Conservation (phyloP, 2,329 filamentous ascomycete genomes). For the Drechslera avenae region DNA sequence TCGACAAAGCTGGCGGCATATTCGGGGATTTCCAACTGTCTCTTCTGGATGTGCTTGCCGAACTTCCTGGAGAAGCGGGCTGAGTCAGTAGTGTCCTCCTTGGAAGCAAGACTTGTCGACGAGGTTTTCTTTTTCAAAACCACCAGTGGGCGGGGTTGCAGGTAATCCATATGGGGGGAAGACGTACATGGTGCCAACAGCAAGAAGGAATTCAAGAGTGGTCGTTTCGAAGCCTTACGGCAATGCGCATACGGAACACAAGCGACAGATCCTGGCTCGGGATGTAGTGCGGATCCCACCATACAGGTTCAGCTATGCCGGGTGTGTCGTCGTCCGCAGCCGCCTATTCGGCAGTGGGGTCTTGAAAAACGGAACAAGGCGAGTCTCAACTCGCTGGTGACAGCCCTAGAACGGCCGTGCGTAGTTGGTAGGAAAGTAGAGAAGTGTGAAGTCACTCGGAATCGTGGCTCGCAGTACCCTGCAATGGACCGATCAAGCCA, state of each 20-base stretch:
- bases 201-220: conserved; percentile 27
- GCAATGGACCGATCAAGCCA: conserved; percentile 27
- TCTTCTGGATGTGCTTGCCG: conserved; percentile 98
- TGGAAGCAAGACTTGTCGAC: conserved; percentile 44
- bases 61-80: conserved; percentile 79
- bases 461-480: conserved; percentile 28
- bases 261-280: conserved; percentile 35
- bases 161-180: conserved; percentile 42
- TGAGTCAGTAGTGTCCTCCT: conserved; percentile 47
- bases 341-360: conserved; percentile 36
- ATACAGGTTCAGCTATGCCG: conserved; percentile 38
- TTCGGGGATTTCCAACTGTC: conserved; percentile 97
- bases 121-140: conserved; percentile 42
- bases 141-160: conserved; percentile 35
- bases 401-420: conserved; percentile 34
- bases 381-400: conserved; percentile 26
- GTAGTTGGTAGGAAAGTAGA: conserved; percentile 33
- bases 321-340: conserved; percentile 35
- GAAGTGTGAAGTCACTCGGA: conserved; percentile 37
- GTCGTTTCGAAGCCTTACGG: conserved; percentile 25
- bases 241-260: conserved; percentile 36
- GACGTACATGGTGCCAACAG: conserved; percentile 47
- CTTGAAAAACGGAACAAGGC: conserved; percentile 32
- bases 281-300: conserved; percentile 36
- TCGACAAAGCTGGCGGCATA: conserved; percentile 99